phyloP scores from a whole-genome alignment of 345 rosid species.

The Citrus inodora region DNA sequence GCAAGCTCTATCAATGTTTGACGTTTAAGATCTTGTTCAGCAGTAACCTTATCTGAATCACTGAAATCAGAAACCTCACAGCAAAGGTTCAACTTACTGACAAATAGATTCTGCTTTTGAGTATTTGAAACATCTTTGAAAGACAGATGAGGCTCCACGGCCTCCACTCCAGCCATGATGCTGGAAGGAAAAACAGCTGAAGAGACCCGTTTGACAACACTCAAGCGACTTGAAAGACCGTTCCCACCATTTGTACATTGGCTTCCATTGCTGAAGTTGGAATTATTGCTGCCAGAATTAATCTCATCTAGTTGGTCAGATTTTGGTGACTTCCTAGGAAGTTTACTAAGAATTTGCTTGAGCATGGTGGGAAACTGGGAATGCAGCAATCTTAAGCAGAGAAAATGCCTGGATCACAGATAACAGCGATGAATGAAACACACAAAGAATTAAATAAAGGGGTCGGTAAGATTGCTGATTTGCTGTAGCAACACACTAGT shows the following conservation, averaged over 20 bases:
- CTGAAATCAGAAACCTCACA: conserved; percentile 49
- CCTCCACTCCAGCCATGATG: conserved; percentile 67
- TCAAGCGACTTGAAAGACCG: conserved; percentile 56
- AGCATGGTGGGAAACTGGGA: conserved; percentile 47
- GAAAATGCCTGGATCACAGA: conserved; percentile 17
- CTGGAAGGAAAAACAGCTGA: conserved; percentile 80
- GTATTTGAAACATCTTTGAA: conserved; percentile 68
- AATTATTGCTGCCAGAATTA: conserved; percentile 37
- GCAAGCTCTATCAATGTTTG: conserved; percentile 56
- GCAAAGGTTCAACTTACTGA: conserved; percentile 69
- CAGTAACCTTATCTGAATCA: conserved; percentile 43
- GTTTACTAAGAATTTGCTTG: conserved; percentile 74
- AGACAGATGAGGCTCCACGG: conserved; percentile 67
- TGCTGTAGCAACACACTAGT: neutral
- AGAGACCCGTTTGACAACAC: conserved; percentile 77
- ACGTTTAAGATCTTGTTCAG: conserved; percentile 53
- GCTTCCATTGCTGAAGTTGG: conserved; percentile 36
- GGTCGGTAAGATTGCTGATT: neutral
- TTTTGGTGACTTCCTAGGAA: conserved; percentile 60
- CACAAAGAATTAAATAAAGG: neutral
- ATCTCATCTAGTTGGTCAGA: conserved; percentile 40
- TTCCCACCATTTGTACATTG: conserved; percentile 57
- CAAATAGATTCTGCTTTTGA: conserved; percentile 66
- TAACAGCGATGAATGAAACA: neutral
- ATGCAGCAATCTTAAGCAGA: conserved; percentile 27